A percentile compares a stretch with the other conserved stretches of the same genome.
Evolutionary conservation across 1,139 yeast genomes (phyloP).

Genomic region (Protomyces arabidopsidicola): DNA sequence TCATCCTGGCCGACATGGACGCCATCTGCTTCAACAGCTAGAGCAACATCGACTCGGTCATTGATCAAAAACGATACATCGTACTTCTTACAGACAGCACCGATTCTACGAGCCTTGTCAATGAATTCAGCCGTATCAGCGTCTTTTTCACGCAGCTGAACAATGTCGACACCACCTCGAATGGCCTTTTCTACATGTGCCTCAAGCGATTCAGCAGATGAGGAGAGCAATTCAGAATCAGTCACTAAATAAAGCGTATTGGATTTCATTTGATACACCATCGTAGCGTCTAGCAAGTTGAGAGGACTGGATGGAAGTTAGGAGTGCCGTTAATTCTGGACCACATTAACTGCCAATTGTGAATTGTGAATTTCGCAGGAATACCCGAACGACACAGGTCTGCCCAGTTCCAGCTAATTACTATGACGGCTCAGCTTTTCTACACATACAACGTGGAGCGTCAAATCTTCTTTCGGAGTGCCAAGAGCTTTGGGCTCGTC

Average conservation of each 20-base stretch:
- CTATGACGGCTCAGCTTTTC: background rate
- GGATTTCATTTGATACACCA: background rate
- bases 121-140: slow-evolving; percentile 66
- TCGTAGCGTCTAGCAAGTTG: background rate
- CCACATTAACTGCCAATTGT: too few species aligned
- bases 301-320: too few species aligned
- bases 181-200: slow-evolving; percentile 53
- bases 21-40: slow-evolving; percentile 87
- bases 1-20: slow-evolving; percentile 94
- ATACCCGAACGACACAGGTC: too few species aligned
- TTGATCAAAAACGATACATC: slow-evolving; percentile 78
- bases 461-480: slow-evolving; percentile 7
- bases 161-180: slow-evolving; percentile 68
- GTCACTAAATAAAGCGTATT: slow-evolving; percentile 71
- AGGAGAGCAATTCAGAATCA: slow-evolving; percentile 71
- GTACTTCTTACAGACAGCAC: slow-evolving; percentile 53
- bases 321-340: too few species aligned
- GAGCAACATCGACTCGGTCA: slow-evolving; percentile 83
- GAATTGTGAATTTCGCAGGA: too few species aligned
- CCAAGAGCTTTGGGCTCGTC: slow-evolving; percentile 67
- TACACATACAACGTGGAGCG: slow-evolving; percentile 22
- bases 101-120: slow-evolving; percentile 56
- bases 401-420: too few species aligned
- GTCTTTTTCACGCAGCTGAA: slow-evolving; percentile 79
- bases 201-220: slow-evolving; percentile 50